Base-by-base conservation (phyloP, 345 rosid genomes). In the Dimocarpus longan region DNA sequence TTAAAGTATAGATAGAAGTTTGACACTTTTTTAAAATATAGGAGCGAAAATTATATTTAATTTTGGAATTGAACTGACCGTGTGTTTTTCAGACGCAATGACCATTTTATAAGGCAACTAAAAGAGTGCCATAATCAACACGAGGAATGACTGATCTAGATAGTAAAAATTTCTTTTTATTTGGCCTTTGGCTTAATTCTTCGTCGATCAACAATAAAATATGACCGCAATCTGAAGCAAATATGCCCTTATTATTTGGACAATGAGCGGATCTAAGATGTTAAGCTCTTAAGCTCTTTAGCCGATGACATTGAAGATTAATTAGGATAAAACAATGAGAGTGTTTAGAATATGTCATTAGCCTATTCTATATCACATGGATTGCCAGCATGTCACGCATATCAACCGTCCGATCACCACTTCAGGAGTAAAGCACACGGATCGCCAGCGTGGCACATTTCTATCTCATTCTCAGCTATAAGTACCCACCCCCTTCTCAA, bases 161-260 rank as follows among this genome's bases (percentile, higher is more conserved):
- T 42, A 42, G 3, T 42, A 5, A 4, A 42, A 42, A 42, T 4
- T 42, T 42, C 44, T 42, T 5, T 42, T 7, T 3, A 42, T 50
- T 50, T 50, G 3, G 15, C 5, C 19, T 50, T 50, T 4, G 54
- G 5, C 54, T 1, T 48, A 48, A 48, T 48, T 48, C 3, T 48
- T 48, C 54, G 12, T 48, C 5, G 18, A 48, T 13, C 3, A 62
- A n/a, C 18, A 15, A 19, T 57, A 15, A 5, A 18, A 3, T 15
- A 32, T 32, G 37, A 32, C 37, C 37, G 37, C 37, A 32, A 57
- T 19, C 86, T 89, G 0, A 78, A 54, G 62, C 89, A 84, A 66
- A 75, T 89, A 42, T 82, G 83, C 77, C 82, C 89, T 6, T 85
- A 82, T 68, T 93, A 89, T 59, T 43, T 91, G 76, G 80, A 82